Percentiles rank a stretch among this genome's conserved stretches.
Conservation (phyloP, 192 early-diverging fungal genomes). For the Rhizoclosmatium globosum region DNA sequence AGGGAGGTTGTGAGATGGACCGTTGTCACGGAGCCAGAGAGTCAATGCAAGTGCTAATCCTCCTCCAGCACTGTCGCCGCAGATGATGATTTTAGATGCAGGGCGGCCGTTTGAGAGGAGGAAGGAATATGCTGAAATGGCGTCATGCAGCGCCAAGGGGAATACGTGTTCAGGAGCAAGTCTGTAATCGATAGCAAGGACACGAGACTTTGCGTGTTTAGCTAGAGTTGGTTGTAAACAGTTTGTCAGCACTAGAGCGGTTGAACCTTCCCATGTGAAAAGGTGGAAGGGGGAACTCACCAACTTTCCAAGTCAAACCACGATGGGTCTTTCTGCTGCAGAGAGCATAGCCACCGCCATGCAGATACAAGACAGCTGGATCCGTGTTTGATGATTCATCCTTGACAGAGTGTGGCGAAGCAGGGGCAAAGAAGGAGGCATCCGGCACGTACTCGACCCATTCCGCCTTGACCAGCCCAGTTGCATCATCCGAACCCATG, state of each 20-base stretch:
- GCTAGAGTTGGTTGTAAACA: constrained; percentile 38
- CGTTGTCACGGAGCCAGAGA: constrained; percentile 51
- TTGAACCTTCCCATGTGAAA: background rate
- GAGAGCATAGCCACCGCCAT: constrained; percentile 37
- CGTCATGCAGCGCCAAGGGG: constrained; percentile 84
- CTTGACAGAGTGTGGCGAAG: background rate
- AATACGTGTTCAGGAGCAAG: constrained; percentile 83
- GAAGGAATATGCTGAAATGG: constrained; percentile 75
- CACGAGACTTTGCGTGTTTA: constrained; percentile 50
- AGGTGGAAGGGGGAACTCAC: constrained; percentile 39
- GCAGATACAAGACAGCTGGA: constrained; percentile 29
- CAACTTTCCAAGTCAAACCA: constrained; percentile 43
- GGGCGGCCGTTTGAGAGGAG: constrained; percentile 62
- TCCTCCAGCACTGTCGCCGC: constrained; percentile 61
- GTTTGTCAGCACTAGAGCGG: constrained; percentile 20
- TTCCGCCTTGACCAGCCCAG: constrained; percentile 40
- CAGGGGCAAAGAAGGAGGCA: background rate
- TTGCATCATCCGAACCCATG: constrained; percentile 34
- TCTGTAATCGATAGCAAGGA: constrained; percentile 78
- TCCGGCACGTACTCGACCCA: constrained; percentile 34
- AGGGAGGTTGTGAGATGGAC: constrained; percentile 5
- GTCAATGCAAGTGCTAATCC: constrained; percentile 57
- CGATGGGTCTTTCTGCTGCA: constrained; percentile 42
- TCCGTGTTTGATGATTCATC: background rate
- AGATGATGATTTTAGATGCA: constrained; percentile 53